Percentiles rank a stretch among this genome's conserved stretches.
phyloP scores from a whole-genome alignment of 345 rosid species.

The Turritis glabra region DNA sequence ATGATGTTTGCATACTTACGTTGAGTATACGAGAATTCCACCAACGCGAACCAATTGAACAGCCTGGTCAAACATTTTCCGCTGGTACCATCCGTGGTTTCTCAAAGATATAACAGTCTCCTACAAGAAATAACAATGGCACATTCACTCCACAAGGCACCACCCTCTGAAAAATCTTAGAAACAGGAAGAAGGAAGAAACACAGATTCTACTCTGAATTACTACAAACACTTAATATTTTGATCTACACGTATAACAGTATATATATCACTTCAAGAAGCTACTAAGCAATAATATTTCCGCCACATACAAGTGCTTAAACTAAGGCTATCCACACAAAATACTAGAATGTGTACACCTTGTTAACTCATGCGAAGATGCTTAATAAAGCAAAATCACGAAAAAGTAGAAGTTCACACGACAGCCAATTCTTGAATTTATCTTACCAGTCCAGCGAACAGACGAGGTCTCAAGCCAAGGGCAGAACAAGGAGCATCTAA shows the following conservation, averaged over 20 bases:
- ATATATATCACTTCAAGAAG: constrained; percentile 11
- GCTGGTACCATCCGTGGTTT: constrained; percentile 80
- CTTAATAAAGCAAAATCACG: not conserved
- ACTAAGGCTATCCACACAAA: not conserved
- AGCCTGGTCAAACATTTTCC: constrained; percentile 96
- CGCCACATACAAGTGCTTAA: constrained; percentile 1
- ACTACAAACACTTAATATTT: constrained; percentile 2
- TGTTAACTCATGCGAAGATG: not conserved
- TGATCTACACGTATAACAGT: not conserved
- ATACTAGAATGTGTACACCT: not conserved
- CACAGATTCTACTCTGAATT: not conserved
- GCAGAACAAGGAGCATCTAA: constrained; percentile 99
- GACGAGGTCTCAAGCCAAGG: constrained; percentile 95
- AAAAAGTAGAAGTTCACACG: not conserved
- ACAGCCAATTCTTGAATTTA: not conserved
- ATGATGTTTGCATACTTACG: constrained; percentile 54
- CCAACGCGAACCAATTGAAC: constrained; percentile 94
- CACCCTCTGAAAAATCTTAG: not conserved
- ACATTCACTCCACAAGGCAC: not conserved
- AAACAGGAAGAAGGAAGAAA: constrained; percentile 8
- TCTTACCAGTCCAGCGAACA: constrained; percentile 83
- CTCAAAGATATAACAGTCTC: constrained; percentile 81
- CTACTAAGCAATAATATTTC: not conserved
- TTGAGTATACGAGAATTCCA: constrained; percentile 92
- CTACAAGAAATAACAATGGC: constrained; percentile 43